Base-by-base conservation (phyloP, 176 grass and related monocot species). In the Melocanna baccifera region DNA sequence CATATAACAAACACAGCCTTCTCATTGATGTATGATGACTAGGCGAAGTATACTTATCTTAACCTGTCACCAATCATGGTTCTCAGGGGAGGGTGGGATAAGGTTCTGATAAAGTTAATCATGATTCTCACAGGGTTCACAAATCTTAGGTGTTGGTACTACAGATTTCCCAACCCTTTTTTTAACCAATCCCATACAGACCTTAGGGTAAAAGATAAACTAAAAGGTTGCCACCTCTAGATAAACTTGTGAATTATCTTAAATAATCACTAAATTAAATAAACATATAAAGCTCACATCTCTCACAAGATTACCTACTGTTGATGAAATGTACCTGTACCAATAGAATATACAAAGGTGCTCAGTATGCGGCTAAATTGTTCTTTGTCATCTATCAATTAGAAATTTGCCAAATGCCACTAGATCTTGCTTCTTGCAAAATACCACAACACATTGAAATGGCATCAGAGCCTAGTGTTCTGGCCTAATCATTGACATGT, bases 41-140 rank as follows among this genome's bases (percentile, higher is more conserved):
- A 72, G 69, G 47, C 62, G 7, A 73, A 34, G 23, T 5, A 43
- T 65, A 53, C 48, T 73, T 48, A 74, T 75, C 32, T 46, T 75
- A 73, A 74, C 23, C 46, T 81, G 45, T 66, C 67, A 72, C 3
- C 42, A 80, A 51, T 50, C 67, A 86, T 80, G 48, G 77, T 80
- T 55, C 34, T 34, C 2, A 81, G 2, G 61, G 5, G 23, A 13
- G 59, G 10, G 36, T 41, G 22, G 34, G 55, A 77, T 59, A 80
- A 68, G 34, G 61, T 83, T 80, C 63, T 80, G 78, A 67, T 37
- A 39, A 68, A 80, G 63, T 52, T 68, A 51, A 80, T 23, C 45
- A 12, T 45, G 56, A 29, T 42, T 9, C 57, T 52, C 62, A 76
- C 43, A 39, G 57, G 55, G 3, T 47, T 81, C 58, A 74, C 52